A percentile compares a stretch with the other conserved stretches of the same genome.
Evolutionary conservation across 23 red algal genomes (phyloP).

Genomic region (Gracilaria gracilis): DNA sequence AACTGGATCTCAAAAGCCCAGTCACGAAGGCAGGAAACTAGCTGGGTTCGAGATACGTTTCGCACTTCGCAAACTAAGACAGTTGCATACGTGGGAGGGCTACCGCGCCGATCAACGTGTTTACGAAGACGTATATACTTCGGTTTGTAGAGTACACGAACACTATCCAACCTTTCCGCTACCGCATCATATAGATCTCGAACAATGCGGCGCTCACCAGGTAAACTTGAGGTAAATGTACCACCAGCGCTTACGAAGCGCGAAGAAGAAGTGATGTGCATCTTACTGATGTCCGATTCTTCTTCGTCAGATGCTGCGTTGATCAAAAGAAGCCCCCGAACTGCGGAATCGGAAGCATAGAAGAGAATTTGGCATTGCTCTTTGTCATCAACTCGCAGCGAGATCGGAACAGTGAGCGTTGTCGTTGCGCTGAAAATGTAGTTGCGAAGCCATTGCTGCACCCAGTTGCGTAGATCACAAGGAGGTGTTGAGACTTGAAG

Average conservation of each 20-base stretch:
- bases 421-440: slow-evolving; percentile 10
- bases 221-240: slow-evolving; percentile 12
- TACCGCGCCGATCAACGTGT: background rate
- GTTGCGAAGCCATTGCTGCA: slow-evolving; percentile 8
- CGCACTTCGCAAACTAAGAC: slow-evolving; percentile 11
- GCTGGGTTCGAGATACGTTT: background rate
- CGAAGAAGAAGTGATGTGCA: slow-evolving; percentile 15
- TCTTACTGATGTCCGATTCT: background rate
- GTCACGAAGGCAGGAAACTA: background rate
- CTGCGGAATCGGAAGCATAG: background rate
- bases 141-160: slow-evolving; percentile 20
- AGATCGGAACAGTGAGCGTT: background rate
- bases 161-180: background rate
- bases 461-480: background rate
- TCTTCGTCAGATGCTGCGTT: background rate
- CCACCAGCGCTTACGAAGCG: slow-evolving; percentile 12
- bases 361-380: background rate
- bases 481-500: background rate
- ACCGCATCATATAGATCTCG: background rate
- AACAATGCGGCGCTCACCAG: slow-evolving; percentile 27
- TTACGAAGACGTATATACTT: slow-evolving; percentile 15
- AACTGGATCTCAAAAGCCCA: slow-evolving; percentile 31
- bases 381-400: background rate
- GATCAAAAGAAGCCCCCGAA: slow-evolving; percentile 14
- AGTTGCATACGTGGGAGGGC: background rate